These are phyloP conservation scores for Lichtheimia corymbifera DNA, from an alignment of 371 early-diverging fungal species.

Conservation along the genomic window DNA sequence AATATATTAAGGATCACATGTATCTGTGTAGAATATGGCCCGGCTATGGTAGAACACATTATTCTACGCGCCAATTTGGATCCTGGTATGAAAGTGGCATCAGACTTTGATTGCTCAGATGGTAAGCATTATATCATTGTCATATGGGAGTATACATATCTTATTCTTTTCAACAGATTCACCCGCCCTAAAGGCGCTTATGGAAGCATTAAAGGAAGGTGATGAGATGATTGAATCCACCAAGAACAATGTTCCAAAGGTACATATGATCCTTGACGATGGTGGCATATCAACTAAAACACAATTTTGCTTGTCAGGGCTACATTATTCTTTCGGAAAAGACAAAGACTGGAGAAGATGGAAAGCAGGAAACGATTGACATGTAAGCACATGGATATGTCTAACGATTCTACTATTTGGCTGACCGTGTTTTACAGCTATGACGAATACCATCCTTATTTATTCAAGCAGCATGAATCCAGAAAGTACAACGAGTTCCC, in stretches of 20 bases:
- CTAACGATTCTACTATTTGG: not conserved
- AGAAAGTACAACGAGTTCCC: constrained; percentile 57
- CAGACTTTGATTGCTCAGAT: constrained; percentile 56
- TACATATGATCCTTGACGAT: not conserved
- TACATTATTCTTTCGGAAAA: constrained; percentile 63
- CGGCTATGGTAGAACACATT: constrained; percentile 88
- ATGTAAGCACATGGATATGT: constrained; percentile 38
- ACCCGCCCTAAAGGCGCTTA: constrained; percentile 27
- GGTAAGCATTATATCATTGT: constrained; percentile 23
- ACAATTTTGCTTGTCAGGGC: constrained; percentile 29
- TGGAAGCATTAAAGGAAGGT: constrained; percentile 53
- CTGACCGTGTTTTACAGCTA: constrained; percentile 43
- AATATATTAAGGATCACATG: not conserved
- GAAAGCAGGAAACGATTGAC: constrained; percentile 45
- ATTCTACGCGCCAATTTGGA: constrained; percentile 71
- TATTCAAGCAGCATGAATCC: constrained; percentile 70
- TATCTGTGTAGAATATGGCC: constrained; percentile 68
- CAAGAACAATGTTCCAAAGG: constrained; percentile 41
- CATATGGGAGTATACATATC: not conserved
- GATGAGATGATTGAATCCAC: constrained; percentile 59
- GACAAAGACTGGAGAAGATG: constrained; percentile 36
- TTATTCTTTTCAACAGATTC: constrained; percentile 15
- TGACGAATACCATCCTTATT: constrained; percentile 89
- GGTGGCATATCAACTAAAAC: too few species aligned
- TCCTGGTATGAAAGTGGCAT: constrained; percentile 62